Percentiles rank a stretch among this genome's conserved stretches.
Conservation (phyloP, 805 yeast genomes). For the Saturnispora hagleri region DNA sequence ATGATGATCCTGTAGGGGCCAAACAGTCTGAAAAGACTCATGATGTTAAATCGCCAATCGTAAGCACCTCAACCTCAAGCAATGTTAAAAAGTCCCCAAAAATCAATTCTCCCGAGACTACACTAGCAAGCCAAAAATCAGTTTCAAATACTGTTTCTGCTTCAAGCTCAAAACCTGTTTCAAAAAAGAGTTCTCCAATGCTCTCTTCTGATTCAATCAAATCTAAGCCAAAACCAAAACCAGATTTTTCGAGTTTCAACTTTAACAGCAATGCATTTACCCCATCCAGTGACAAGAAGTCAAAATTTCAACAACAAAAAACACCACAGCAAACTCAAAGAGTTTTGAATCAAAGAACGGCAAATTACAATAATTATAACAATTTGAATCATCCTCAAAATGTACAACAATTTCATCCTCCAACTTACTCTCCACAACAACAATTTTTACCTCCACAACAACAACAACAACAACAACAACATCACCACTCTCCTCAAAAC, state of each 20-base stretch:
- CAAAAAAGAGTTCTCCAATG: slow-evolving; percentile 4
- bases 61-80: neutral
- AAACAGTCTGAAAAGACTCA: neutral
- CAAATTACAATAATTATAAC: slow-evolving; percentile 20
- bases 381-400: slow-evolving; percentile 35
- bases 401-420: slow-evolving; percentile 44
- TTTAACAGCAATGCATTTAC: slow-evolving; percentile 2
- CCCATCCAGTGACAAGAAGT: slow-evolving; percentile 1
- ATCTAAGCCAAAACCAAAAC: slow-evolving; percentile 8
- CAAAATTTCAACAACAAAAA: neutral
- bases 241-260: slow-evolving; percentile 2
- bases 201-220: neutral
- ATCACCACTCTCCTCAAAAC: neutral
- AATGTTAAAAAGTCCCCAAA: neutral
- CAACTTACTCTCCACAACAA: slow-evolving; percentile 7
- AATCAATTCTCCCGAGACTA: neutral
- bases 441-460: slow-evolving; percentile 4
- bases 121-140: neutral
- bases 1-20: neutral
- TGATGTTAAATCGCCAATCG: neutral
- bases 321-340: slow-evolving; percentile 6
- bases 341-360: slow-evolving; percentile 26
- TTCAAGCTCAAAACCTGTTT: slow-evolving; percentile 1
- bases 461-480: neutral
- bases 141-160: neutral